Conservation (phyloP, 169 alveolate species). For the Plasmodium blacklocki region DNA sequence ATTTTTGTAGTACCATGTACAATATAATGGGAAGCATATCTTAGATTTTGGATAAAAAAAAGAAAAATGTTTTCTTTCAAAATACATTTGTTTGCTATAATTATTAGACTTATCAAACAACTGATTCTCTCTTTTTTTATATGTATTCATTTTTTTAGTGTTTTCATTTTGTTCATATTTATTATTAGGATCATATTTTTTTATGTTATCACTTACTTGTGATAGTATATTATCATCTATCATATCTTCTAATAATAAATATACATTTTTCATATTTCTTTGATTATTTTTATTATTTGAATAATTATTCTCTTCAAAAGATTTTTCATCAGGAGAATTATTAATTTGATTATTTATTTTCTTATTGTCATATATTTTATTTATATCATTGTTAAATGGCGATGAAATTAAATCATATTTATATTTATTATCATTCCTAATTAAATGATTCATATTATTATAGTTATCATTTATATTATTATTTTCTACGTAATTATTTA, state of each 20-base stretch:
- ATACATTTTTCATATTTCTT: not conserved
- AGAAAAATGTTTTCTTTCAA: constrained; percentile 15
- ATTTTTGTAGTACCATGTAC: constrained; percentile 55
- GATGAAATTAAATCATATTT: too few species aligned
- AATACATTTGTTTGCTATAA: not conserved
- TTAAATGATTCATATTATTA: not conserved
- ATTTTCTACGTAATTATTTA: not conserved
- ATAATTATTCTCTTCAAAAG: not conserved
- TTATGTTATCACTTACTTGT: not conserved
- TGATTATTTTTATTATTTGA: not conserved
- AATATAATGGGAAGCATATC: constrained; percentile 36
- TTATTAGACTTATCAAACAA: not conserved
- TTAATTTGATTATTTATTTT: not conserved
- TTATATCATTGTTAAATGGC: too few species aligned
- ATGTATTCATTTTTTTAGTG: not conserved
- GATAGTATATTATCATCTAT: not conserved
- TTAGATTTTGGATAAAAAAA: constrained; percentile 57
- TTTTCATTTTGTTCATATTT: not conserved
- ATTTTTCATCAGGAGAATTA: not conserved
- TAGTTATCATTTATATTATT: not conserved
- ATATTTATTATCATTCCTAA: not conserved
- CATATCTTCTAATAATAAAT: constrained; percentile 3
- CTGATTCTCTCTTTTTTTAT: not conserved
- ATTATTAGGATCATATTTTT: not conserved
- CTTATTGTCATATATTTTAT: not conserved